Evolutionary conservation across 371 early-diverging fungal species (phyloP), one percentile per base, ranked within the genome.

Genomic region (Apophysomyces elegans): DNA sequence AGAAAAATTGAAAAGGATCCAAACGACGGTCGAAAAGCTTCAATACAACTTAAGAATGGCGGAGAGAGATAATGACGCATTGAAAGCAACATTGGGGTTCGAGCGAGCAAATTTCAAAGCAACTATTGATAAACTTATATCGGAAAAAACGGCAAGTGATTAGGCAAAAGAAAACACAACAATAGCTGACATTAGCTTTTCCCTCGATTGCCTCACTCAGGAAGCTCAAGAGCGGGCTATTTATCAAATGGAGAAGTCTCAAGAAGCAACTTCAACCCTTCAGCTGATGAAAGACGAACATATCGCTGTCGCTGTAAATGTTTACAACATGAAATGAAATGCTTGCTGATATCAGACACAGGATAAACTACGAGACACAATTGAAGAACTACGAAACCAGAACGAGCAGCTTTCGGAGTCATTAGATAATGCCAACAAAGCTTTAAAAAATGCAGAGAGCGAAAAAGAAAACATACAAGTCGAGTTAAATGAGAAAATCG

Each of bases 211-310:
- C 32, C 32, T 47, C 13, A n/a, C 44, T 4, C 56, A 68, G 68
- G 66, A 65, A 21, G 70, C 70, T 12, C 47, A 70, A 38, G 59
- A 61, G 37, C 65, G 70, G 26, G 70, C 70, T 1, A 56, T 70
- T 16, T 65, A 70, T 46, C 70, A 70, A 14, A 18, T 41, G 36
- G 58, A 65, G 16, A 57, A 50, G 56, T 61, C 63, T 11, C 43
- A 65, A 43, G 65, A 62, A 14, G 70, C 70, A 13, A 35, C 50
- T 14, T 44, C 47, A 13, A 62, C 64, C 1, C 45, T 70, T 26
- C 39, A 62, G 16, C 37, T 70, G 0, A 65, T 70, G 21, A 70
- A 70, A 54, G 38, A 39, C 0, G 70, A 70, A 43, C 70, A 70
- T 37, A 45, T 45, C 5, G n/a, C 59, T 16, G 61, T 70, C 13